Evolutionary conservation across 139 green algal species (phyloP), one percentile per base, ranked within the genome.

Genomic region (Bryopsis sp.): DNA sequence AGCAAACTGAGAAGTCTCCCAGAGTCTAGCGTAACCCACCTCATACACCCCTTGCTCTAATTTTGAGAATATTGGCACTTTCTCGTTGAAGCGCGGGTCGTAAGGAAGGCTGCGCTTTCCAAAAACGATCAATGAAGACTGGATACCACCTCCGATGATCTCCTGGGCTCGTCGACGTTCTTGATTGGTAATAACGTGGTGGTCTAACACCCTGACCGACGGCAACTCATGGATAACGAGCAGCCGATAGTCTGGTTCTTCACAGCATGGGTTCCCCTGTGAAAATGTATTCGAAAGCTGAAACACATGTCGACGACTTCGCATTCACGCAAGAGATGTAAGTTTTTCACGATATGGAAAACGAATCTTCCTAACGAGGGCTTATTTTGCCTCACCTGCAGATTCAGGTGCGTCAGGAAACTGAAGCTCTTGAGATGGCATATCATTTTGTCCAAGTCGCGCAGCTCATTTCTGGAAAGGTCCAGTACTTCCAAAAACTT

Each of bases 161-260:
- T 29, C 58, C 39, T 58, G 58, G 0, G 72, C 81, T 58, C 80
- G 72, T 4, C 70, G 32, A 5, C 67, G 60, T 68, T 85, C 79
- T 32, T 64, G n/a, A 1, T 43, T 60, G 36, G 66, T 82, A 3
- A 87, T 63, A 1, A 79, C 72, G 65, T 83, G 76, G 71, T 79
- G 72, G 62, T 85, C 78, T 33, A 87, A 64, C 24, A 87, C 69
- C 24, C 74, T 31, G 32, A 89, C 71, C 0, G 26, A 68, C 0
- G 84, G 81, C 60, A 89, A 48, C 0, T 38, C 47, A 36, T 85
- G 66, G 0, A 89, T 72, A 2, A 84, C 47, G 0, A 62, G 54
- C 29, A 89, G 72, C 15, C 77, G 67, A 72, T 89, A 89, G 75
- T 85, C 78, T 7, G 79, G 78, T 74, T 89, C 84, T 68, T 88